Evolutionary conservation across 2,329 filamentous ascomycete genomes (phyloP), one percentile per base, ranked within the genome.

Genomic region (Ophiostoma tasmaniense): DNA sequence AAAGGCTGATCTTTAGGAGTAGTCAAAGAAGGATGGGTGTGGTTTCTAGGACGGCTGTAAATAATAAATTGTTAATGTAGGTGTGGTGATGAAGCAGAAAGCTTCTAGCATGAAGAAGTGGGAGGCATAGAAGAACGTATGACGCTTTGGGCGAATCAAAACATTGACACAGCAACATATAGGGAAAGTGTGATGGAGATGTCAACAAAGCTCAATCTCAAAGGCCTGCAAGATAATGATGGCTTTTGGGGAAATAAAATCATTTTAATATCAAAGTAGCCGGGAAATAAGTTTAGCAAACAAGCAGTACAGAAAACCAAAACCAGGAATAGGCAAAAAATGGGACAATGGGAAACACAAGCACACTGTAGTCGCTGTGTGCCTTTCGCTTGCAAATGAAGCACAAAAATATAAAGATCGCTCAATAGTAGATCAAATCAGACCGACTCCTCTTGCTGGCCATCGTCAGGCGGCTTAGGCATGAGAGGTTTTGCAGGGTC

Each of bases 401-500:
- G 25, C 13, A 55, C 14, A 25, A 3, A 11, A 28, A n/a, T 17
- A 55, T 25, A n/a, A 5, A 45, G 20, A n/a, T 42, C 39, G 39
- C 39, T 17, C 39, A 45, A n/a, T 2, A 45, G 17, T 20, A 20
- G 20, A 45, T 45, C 5, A 55, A 25, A 33, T 30, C 14, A 67
- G 5, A 13, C 35, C 33, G 25, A 6, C 35, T 28, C 39, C n/a
- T 42, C 50, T 20, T n/a, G 22, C n/a, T 65, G 61, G 11, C 6
- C 61, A 8, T 65, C 25, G 17, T 28, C 25, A 1, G 39, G 39
- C 20, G 25, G 20, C 67, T 68, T 70, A 3, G 71, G 71, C 71
- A 72, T 72, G 55, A 86, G 73, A 3, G 83, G 83, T n/a, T 82
- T 77, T 11, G 75, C 75, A 0, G 88, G 83, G 77, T 98, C 93